These are phyloP conservation scores for Puccinia horiana DNA, from an alignment of 1,284 basidiomycete species.

Conservation along the genomic window DNA sequence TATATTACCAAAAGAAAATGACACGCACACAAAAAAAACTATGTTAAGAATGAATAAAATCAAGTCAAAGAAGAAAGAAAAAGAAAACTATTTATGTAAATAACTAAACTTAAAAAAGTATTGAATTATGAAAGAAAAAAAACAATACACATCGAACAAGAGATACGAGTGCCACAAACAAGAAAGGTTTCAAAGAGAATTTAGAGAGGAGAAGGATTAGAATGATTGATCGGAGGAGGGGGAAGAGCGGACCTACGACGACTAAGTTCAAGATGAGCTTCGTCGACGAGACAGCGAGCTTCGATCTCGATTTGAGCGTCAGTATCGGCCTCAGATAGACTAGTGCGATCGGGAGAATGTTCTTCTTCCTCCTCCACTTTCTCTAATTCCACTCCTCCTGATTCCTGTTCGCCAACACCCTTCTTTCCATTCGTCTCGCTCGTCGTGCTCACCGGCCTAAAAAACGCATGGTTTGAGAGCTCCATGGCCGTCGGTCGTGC, in stretches of 20 bases:
- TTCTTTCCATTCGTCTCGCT: background rate
- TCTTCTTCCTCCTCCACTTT: background rate
- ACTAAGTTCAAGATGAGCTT: background rate
- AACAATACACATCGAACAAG: no score
- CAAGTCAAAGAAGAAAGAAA: no score
- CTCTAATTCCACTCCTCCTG: background rate
- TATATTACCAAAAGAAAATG: no score
- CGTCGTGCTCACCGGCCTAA: background rate
- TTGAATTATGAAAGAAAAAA: no score
- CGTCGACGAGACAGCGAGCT: background rate
- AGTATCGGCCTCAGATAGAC: background rate
- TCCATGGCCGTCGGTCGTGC: conserved; percentile 77
- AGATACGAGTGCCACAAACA: background rate
- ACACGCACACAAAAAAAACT: no score
- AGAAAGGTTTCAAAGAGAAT: no score
- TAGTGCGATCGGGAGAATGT: background rate
- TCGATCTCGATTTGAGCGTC: background rate
- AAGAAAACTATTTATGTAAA: no score
- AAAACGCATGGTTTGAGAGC: conserved; percentile 72
- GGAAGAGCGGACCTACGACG: background rate
- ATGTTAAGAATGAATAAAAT: no score
- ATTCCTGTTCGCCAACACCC: background rate
- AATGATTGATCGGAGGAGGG: no score
- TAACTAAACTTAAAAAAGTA: no score
- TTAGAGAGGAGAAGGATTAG: no score